Percentiles rank a stretch among this genome's conserved stretches.
These are phyloP conservation scores for Aspergillus proliferans DNA, from an alignment of 2,329 filamentous ascomycete species.

Conservation along the genomic window DNA sequence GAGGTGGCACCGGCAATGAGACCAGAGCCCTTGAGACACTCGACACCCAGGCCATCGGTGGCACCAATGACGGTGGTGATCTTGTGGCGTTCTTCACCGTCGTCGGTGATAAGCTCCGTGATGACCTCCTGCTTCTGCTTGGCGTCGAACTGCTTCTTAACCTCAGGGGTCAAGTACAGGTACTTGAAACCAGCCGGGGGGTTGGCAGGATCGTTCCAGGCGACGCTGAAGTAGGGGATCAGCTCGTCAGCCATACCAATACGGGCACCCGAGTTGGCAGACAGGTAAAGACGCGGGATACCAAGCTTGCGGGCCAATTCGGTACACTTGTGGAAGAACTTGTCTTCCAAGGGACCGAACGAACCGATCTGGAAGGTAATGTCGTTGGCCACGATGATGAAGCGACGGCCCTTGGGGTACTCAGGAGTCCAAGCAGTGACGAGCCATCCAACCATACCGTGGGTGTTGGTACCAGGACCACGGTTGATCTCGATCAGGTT, in stretches of 20 bases:
- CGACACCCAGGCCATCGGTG: constrained; percentile 94
- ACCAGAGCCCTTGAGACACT: constrained; percentile 94
- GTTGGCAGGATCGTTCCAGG: constrained; percentile 79
- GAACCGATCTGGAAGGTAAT: constrained; percentile 99
- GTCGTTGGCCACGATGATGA: constrained; percentile 96
- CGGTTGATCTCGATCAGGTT: constrained; percentile 88
- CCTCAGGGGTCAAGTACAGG: constrained; percentile 81
- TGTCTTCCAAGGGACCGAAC: constrained; percentile 92
- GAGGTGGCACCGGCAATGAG: constrained; percentile 97
- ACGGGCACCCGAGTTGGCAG: constrained; percentile 96
- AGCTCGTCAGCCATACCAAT: constrained; percentile 95
- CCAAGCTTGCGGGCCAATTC: constrained; percentile 89
- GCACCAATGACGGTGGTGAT: constrained; percentile 89
- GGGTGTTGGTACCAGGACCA: constrained; percentile 89
- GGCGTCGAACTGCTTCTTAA: constrained; percentile 81
- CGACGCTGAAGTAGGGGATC: constrained; percentile 93
- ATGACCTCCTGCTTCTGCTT: constrained; percentile 69
- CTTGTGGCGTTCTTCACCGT: constrained; percentile 86
- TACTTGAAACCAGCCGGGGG: constrained; percentile 94
- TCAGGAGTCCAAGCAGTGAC: constrained; percentile 92
- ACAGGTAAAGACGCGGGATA: constrained; percentile 94
- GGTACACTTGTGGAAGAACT: constrained; percentile 98
- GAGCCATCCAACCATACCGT: constrained; percentile 98
- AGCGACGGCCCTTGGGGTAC: constrained; percentile 85
- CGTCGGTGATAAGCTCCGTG: constrained; percentile 78